A percentile compares a stretch with the other conserved stretches of the same genome.
phyloP scores from a whole-genome alignment of 176 grass and related monocot species.

The Eleusine indica region DNA sequence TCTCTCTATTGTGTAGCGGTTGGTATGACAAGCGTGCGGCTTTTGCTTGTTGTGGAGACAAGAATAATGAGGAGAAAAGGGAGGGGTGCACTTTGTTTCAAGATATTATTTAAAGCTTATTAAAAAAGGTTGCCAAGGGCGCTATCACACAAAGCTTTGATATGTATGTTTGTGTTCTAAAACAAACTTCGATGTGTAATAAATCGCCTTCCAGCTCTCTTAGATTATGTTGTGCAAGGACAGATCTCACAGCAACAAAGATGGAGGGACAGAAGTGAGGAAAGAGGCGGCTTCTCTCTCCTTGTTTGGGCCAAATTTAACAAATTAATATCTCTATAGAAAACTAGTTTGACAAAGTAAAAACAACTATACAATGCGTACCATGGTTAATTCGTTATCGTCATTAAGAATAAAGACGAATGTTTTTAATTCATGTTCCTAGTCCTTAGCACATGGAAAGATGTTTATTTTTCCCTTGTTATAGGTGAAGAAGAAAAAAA shows the following conservation, averaged over 20 bases:
- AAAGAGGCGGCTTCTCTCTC: background rate
- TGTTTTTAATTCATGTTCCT: no score
- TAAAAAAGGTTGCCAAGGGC: slow-evolving; percentile 16
- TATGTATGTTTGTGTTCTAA: slow-evolving; percentile 8
- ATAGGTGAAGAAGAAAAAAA: no score
- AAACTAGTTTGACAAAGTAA: no score
- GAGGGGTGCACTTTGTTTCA: slow-evolving; percentile 24
- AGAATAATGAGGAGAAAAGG: slow-evolving; percentile 1
- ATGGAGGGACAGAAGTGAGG: no score
- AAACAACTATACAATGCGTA: no score
- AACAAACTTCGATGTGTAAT: slow-evolving; percentile 19
- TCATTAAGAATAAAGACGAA: no score
- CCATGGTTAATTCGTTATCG: no score
- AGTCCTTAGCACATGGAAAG: no score
- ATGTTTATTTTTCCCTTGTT: no score
- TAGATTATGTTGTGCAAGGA: background rate
- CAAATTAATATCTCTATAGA: no score
- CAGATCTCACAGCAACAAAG: slow-evolving; percentile 14
- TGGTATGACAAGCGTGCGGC: slow-evolving; percentile 40
- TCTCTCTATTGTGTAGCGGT: slow-evolving; percentile 19
- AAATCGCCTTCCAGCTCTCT: background rate
- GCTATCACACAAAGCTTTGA: slow-evolving; percentile 5
- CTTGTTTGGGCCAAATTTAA: no score
- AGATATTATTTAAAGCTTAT: slow-evolving; percentile 17
- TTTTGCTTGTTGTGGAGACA: slow-evolving; percentile 15